These are phyloP conservation scores for Sclerotinia trifoliorum DNA, from an alignment of 2,329 filamentous ascomycete genomes.

Conservation along the genomic window DNA sequence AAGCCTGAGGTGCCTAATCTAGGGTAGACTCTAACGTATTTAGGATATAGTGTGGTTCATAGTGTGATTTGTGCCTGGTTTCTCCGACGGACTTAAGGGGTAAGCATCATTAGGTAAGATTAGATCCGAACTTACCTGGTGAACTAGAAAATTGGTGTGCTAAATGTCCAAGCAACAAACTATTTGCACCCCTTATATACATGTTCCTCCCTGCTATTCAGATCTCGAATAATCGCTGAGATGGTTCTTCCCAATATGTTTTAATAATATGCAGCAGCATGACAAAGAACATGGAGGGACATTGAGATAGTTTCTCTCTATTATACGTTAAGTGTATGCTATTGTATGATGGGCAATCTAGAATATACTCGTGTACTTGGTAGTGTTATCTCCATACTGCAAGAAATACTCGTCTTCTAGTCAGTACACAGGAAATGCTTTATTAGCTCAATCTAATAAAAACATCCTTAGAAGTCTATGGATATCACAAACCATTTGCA, in stretches of 20 bases:
- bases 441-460: background rate
- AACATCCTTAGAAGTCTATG: too few relatives aligned
- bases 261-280: background rate
- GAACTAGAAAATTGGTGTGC: background rate
- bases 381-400: background rate
- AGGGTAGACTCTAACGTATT: background rate
- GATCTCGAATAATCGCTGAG: background rate
- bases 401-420: background rate
- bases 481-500: background rate
- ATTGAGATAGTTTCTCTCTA: background rate
- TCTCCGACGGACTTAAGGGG: slow-evolving; percentile 18
- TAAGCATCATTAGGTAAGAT: background rate
- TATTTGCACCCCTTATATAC: background rate
- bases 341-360: background rate
- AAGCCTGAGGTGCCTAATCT: slow-evolving; percentile 8
- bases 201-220: background rate
- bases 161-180: background rate
- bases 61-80: background rate
- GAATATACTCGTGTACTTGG: background rate
- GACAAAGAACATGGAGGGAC: background rate
- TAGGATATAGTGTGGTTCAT: background rate
- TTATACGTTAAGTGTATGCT: background rate
- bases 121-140: too few relatives aligned
- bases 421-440: background rate
- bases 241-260: background rate